These are phyloP conservation scores for Xerocomus amazonicus DNA, from an alignment of 1,284 basidiomycete genomes.

Conservation along the genomic window DNA sequence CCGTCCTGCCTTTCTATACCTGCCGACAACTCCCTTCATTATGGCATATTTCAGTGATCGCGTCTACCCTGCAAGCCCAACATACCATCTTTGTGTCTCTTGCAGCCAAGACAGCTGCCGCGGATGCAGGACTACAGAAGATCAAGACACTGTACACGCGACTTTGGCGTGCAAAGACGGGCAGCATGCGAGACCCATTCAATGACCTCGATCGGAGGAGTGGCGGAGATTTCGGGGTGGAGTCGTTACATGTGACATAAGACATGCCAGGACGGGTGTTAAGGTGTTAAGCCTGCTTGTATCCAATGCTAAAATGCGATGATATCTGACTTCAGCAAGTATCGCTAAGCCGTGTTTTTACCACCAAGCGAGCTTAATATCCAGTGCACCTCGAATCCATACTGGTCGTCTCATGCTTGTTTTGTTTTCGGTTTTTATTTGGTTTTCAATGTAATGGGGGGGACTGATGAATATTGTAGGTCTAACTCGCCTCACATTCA, in stretches of 20 bases:
- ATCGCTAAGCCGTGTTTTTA: not conserved
- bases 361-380: too few relatives aligned
- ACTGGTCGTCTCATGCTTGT: too few relatives aligned
- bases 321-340: too few relatives aligned
- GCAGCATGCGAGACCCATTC: conserved; percentile 72
- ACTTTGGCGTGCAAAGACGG: conserved; percentile 66
- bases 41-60: conserved; percentile 47
- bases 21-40: not conserved
- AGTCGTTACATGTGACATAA: conserved; percentile 31
- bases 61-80: conserved; percentile 70
- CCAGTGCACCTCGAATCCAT: too few relatives aligned
- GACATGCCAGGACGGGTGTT: not conserved
- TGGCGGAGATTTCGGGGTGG: conserved; percentile 50
- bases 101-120: conserved; percentile 64
- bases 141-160: conserved; percentile 57
- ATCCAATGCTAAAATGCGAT: not conserved
- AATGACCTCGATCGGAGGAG: conserved; percentile 55
- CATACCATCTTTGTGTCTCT: conserved; percentile 69
- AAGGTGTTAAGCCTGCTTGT: not conserved
- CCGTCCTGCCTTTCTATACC: not conserved
- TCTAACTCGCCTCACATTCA: too few relatives aligned
- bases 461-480: too few relatives aligned
- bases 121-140: conserved; percentile 69
- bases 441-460: too few relatives aligned
- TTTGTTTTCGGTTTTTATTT: too few relatives aligned